Evolutionary conservation across 495 filamentous ascomycete genomes (phyloP), one percentile per base, ranked within the genome.

Genomic region (Aspergillus cristatus): DNA sequence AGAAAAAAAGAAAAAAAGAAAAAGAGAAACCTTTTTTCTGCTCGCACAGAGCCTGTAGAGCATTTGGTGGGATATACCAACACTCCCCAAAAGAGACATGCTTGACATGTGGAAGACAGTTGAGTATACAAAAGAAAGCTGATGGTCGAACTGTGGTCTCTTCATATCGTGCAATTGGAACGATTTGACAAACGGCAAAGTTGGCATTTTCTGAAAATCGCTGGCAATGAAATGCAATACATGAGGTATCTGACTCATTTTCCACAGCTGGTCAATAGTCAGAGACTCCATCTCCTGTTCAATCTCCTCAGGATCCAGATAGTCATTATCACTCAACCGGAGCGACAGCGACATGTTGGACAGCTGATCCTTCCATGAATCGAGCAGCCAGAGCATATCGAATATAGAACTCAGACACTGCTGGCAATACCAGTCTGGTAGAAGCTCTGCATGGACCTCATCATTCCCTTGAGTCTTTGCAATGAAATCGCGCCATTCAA

Each of bases 301-400:
- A n/a, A 34, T 34, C 7, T 6, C 24, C 24, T 26, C 24, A 34
- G 16, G 13, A 34, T 20, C 17, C 6, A 34, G 14, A 34, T 16
- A 18, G 18, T 20, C 32, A 18, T 34, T 18, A 34, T 34, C 32
- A 34, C 11, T 5, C 17, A 20, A 6, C 32, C 32, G 7, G 13
- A 34, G 32, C 13, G 32, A 34, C 32, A 17, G 13, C 8, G 4
- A 4, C n/a, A 34, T 6, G 18, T 34, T 20, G 6, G 32, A 17
- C 32, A 4, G 32, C 7, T 18, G 32, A 34, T 34, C 32, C 16
- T 34, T 34, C 32, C 16, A 34, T 18, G 32, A 15, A 18, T 34
- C 13, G 8, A 34, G 15, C 16, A 34, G 10, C 6, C 18, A 3
- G 8, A 34, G 13, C 15, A 34, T 6, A 16, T 20, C 17, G 6